Percentiles rank a stretch among this genome's conserved stretches.
phyloP scores from a whole-genome alignment of 495 filamentous ascomycete species.

The Hypoxylon intermedium region DNA sequence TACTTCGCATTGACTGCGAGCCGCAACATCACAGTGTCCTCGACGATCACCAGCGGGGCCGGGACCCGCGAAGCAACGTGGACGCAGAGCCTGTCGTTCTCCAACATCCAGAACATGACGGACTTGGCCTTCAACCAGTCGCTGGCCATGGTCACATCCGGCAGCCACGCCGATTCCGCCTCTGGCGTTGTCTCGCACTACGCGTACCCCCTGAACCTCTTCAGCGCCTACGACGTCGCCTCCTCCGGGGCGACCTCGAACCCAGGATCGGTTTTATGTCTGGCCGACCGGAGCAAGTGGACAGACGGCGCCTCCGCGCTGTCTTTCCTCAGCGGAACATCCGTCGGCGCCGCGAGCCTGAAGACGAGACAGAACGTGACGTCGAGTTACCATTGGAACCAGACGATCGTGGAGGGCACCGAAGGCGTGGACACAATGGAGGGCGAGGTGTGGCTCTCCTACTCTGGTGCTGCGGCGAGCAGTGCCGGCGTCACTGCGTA shows the following conservation, averaged over 20 bases:
- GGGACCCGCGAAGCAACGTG: constrained; percentile 54
- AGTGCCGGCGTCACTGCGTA: constrained; percentile 12
- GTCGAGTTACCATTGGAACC: constrained; percentile 40
- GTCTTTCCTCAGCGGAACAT: constrained; percentile 29
- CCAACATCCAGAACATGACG: constrained; percentile 65
- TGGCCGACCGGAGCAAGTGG: constrained; percentile 38
- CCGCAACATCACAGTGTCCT: constrained; percentile 63
- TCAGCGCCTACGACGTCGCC: constrained; percentile 38
- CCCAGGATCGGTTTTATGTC: constrained; percentile 36
- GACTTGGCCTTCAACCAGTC: constrained; percentile 66
- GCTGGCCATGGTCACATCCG: constrained; percentile 67
- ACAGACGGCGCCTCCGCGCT: constrained; percentile 30
- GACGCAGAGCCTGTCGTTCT: constrained; percentile 67
- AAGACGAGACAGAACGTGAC: constrained; percentile 40
- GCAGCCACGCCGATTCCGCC: constrained; percentile 59
- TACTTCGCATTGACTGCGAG: constrained; percentile 64
- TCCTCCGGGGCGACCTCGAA: constrained; percentile 36
- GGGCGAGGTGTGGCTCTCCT: constrained; percentile 39
- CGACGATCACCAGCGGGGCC: constrained; percentile 55
- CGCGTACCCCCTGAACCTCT: constrained; percentile 41
- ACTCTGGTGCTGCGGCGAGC: constrained; percentile 9
- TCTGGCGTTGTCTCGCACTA: constrained; percentile 43
- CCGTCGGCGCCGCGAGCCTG: constrained; percentile 15
- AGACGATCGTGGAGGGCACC: constrained; percentile 37
- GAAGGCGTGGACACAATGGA: constrained; percentile 35